Base-by-base conservation (phyloP, 2,329 filamentous ascomycete species). In the Aulographum hederae region DNA sequence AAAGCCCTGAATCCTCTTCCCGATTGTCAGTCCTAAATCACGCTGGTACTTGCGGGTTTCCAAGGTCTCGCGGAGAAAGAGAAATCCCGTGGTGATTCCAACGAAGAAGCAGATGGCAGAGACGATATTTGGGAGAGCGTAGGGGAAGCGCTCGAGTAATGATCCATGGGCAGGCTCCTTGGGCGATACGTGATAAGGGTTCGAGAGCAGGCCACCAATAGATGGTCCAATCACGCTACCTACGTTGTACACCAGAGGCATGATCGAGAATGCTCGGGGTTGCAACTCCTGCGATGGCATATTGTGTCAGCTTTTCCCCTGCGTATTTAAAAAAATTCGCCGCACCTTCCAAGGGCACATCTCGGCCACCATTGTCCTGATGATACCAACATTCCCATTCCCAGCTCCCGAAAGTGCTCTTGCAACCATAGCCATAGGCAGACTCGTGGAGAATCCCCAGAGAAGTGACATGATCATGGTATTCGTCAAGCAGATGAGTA, bases 31-130 rank as follows among this genome's bases (percentile, higher is more conserved):
- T 2, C 86, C 86, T 57, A 77, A 79, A 51, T 95, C 86, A 13
- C 58, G 64, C 4, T 64, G 56, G 35, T 77, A 55, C 30, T 69
- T 73, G 44, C 74, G 79, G 12, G 69, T 69, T 23, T 76, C 75
- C 1, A 93, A 60, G 0, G 89, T 92, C 67, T 98, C 86, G 59
- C 75, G 73, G 67, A 95, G 65, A 46, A 93, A 98, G 2, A 95
- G 54, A 10, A 73, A 57, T 0, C 80, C 85, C 5, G 69, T 75
- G 0, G 68, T 53, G 18, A 89, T 71, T 0, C 85, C 86, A 18
- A 84, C 51, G 14, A 84, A 53, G 49, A 95, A 94, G 41, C 95
- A 70, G 3, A 65, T 40, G 25, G 75, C 75, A 2, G 78, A 70
- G 17, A 89, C 65, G 4, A 95, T 45, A 51, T 94, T 95, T 0